Evolutionary conservation across 495 filamentous ascomycete species (phyloP).

Genomic region (Aspergillus affinis): DNA sequence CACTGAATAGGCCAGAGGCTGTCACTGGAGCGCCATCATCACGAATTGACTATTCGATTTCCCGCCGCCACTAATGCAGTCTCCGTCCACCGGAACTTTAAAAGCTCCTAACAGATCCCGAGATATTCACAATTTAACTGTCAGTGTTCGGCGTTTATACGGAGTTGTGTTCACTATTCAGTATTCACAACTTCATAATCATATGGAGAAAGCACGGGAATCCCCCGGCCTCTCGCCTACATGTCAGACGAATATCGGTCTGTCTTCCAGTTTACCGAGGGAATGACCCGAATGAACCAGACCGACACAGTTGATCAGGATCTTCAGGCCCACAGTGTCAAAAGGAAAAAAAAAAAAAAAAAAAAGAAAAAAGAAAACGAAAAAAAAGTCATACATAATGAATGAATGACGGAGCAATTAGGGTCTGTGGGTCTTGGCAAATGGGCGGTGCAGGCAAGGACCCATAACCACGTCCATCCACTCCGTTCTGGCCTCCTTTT

Average conservation of each 20-base stretch:
- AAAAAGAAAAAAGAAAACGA: background rate
- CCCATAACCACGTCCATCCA: slow-evolving; percentile 8
- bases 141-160: no score
- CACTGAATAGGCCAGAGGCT: no score
- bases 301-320: background rate
- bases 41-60: background rate
- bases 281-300: no score
- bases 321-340: background rate
- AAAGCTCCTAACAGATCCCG: background rate
- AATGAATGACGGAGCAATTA: background rate
- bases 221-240: background rate
- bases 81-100: background rate
- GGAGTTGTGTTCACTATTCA: no score
- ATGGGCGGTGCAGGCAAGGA: slow-evolving; percentile 10
- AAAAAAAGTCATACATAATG: no score
- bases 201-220: background rate
- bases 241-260: no score
- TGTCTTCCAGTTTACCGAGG: background rate
- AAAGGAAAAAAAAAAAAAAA: background rate
- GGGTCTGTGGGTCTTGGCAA: slow-evolving; percentile 9
- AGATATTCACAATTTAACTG: background rate
- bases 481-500: background rate
- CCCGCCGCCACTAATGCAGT: background rate
- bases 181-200: no score
- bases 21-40: no score